Percentiles rank a stretch among this genome's conserved stretches.
phyloP scores from a whole-genome alignment of 2,329 filamentous ascomycete genomes.

The Exophiala mesophila region DNA sequence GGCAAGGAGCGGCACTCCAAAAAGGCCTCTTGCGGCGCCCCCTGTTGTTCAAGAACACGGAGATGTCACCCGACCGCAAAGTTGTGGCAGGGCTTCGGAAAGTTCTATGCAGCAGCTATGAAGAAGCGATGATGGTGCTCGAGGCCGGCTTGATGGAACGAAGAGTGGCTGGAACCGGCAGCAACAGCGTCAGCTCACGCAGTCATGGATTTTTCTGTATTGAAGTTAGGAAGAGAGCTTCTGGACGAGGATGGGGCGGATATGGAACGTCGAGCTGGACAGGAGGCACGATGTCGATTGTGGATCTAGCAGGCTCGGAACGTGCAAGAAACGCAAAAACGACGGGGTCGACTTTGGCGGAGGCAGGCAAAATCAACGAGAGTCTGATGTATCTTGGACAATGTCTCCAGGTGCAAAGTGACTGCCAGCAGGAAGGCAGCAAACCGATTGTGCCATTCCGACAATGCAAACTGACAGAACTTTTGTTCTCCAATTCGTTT shows the following conservation, averaged over 20 bases:
- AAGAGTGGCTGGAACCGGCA: conserved; percentile 81
- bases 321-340: conserved; percentile 91
- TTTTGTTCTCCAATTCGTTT: conserved; percentile 84
- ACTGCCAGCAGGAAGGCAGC: conserved; percentile 60
- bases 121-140: conserved; percentile 82
- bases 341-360: conserved; percentile 81
- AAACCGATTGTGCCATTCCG: conserved; percentile 76
- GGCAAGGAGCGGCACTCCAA: conserved; percentile 44
- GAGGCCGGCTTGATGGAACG: conserved; percentile 85
- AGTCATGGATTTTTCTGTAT: conserved; percentile 96
- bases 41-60: conserved; percentile 86
- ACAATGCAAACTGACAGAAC: conserved; percentile 79
- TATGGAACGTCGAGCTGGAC: conserved; percentile 51
- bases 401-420: conserved; percentile 91
- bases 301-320: conserved; percentile 61
- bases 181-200: conserved; percentile 85
- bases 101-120: conserved; percentile 74
- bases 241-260: conserved; percentile 48
- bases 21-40: conserved; percentile 72
- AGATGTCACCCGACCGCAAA: conserved; percentile 83
- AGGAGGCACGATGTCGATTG: conserved; percentile 24
- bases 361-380: conserved; percentile 98
- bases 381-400: conserved; percentile 97
- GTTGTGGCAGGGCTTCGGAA: conserved; percentile 89
- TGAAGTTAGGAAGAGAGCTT: conserved; percentile 78